Percentiles rank a stretch among this genome's conserved stretches.
These are phyloP conservation scores for Cutaneotrichosporon sp. DNA, from an alignment of 1,284 basidiomycete genomes.

Conservation along the genomic window DNA sequence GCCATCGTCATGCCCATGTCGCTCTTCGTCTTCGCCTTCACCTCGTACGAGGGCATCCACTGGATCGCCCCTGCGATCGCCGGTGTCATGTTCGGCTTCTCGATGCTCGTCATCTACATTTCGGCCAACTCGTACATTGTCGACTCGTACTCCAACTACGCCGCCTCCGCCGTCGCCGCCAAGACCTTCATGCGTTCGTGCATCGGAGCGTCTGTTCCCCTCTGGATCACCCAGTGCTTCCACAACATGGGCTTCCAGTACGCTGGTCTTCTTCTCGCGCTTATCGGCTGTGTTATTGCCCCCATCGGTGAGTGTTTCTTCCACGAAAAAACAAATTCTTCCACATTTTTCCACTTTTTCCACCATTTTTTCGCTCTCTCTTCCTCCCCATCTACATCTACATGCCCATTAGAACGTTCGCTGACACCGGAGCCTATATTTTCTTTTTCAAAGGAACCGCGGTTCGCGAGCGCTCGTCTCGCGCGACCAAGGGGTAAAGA, in stretches of 20 bases:
- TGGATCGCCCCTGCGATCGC: conserved; percentile 45
- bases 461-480: conserved; percentile 29
- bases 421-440: no score
- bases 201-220: conserved; percentile 51
- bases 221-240: conserved; percentile 33
- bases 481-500: conserved; percentile 26
- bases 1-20: conserved; percentile 48
- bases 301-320: no score
- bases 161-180: conserved; percentile 55
- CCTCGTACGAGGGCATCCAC: conserved; percentile 34
- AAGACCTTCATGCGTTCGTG: conserved; percentile 58
- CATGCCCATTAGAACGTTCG: no score
- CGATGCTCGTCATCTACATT: conserved; percentile 49
- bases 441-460: conserved; percentile 47
- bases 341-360: no score
- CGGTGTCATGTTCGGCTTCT: conserved; percentile 41
- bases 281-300: conserved; percentile 33
- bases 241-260: conserved; percentile 43
- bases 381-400: no score
- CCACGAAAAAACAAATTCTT: no score
- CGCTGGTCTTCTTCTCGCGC: conserved; percentile 41
- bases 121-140: conserved; percentile 50
- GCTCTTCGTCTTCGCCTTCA: conserved; percentile 54
- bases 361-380: no score
- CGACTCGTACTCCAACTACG: conserved; percentile 37